Evolutionary conservation across 129 eudicot species (phyloP), one percentile per base, ranked within the genome.

Genomic region (Lactuca sativa): DNA sequence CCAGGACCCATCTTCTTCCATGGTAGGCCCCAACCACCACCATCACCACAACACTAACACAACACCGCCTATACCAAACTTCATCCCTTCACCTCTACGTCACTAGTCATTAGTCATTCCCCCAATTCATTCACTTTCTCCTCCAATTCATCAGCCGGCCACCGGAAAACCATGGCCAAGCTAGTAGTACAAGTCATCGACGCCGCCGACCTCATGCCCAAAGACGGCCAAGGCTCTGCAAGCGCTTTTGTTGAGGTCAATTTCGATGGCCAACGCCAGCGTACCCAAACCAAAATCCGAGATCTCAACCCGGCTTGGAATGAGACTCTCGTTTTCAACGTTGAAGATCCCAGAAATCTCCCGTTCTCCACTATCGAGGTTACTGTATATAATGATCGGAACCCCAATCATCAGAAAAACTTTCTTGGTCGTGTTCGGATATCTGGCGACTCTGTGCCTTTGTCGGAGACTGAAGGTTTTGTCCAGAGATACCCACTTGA

Each of bases 181-280:
- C 92, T 92, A 3, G 71, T 92, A 9, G 85, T 92, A 4, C 77
- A 89, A 79, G 92, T 92, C 17, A 67, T 82, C 11, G 90, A 85
- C n/a, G 96, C 96, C 33, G 75, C 73, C 38, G 95, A 92, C 64
- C 96, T 92, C 48, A 89, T 82, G 98, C 98, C 98, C 0, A 92
- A 92, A 83, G 96, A 92, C 72, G 95, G 95, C 3, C 95, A 86
- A 70, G 98, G 96, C 36, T 89, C 95, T 10, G 86, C 98, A 9
- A 92, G 79, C 62, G 90, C 98, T 0, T 89, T 71, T 55, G 96
- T 85, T 0, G 95, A 92, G 33, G 88, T 89, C 17, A 79, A 89
- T 5, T 82, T 84, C 16, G 88, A 83, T 48, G 86, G 84, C 18
- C 90, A 92, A 43, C 52, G 69, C 0, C 87, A 81, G 9, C 70